These are phyloP conservation scores for Lasiodiplodia gonubiensis DNA, from an alignment of 2,329 filamentous ascomycete genomes.

Conservation along the genomic window DNA sequence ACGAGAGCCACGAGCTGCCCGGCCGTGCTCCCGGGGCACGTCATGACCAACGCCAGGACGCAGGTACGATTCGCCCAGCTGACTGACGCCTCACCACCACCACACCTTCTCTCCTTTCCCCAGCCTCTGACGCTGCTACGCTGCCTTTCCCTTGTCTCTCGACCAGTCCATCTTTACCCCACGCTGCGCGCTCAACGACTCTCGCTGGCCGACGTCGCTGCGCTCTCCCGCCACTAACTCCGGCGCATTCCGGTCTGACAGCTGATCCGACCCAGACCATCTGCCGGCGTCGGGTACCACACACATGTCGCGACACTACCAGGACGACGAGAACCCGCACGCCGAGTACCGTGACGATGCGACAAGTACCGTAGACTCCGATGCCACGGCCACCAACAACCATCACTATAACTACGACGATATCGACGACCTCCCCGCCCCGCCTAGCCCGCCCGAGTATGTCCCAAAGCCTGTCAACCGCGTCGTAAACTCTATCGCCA, in stretches of 20 bases:
- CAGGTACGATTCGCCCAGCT: constrained; percentile 14
- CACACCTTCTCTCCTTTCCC: not conserved
- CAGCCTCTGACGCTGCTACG: not conserved
- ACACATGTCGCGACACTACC: constrained; percentile 2
- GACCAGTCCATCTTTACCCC: too few relatives aligned
- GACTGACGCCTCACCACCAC: constrained; percentile 2
- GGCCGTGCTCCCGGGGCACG: constrained; percentile 10
- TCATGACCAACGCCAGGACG: constrained; percentile 6
- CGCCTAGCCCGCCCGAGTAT: constrained; percentile 38
- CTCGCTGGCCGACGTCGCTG: constrained; percentile 5
- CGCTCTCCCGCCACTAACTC: not conserved
- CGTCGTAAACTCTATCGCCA: constrained; percentile 47
- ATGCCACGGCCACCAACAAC: constrained; percentile 35
- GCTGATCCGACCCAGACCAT: constrained; percentile 9
- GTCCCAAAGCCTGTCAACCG: constrained; percentile 61
- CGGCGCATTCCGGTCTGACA: constrained; percentile 23
- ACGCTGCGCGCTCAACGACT: not conserved
- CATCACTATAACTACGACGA: constrained; percentile 41
- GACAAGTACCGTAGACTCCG: constrained; percentile 34
- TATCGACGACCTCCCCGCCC: constrained; percentile 39
- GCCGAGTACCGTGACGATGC: constrained; percentile 42
- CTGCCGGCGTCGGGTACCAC: not conserved
- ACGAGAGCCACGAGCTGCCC: constrained; percentile 4
- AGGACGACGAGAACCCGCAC: not conserved
- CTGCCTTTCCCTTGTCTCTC: not conserved